Conservation (phyloP, 1,139 yeast species). For the Zygoascus sp. region DNA sequence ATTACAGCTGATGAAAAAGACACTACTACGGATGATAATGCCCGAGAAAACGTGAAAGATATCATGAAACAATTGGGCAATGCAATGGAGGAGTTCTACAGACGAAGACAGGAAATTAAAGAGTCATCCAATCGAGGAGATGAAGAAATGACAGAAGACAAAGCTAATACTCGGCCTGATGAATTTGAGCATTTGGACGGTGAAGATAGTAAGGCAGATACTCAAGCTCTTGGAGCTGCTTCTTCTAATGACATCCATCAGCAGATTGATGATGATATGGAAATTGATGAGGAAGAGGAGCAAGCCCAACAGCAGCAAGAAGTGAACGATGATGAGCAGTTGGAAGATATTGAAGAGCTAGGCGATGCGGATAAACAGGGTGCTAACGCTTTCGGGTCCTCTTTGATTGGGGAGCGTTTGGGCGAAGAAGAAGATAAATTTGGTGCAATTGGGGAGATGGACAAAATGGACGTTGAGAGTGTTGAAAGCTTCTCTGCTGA, state of each 20-base stretch:
- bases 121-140: constrained; percentile 34
- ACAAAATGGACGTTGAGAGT: constrained; percentile 13
- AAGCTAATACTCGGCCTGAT: constrained; percentile 64
- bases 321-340: constrained; percentile 27
- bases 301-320: constrained; percentile 40
- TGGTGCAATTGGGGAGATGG: constrained; percentile 32
- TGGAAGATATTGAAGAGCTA: constrained; percentile 21
- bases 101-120: constrained; percentile 79
- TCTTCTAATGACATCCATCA: constrained; percentile 68
- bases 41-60: constrained; percentile 71
- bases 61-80: constrained; percentile 86
- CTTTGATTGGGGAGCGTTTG: constrained; percentile 23
- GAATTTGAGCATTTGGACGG: constrained; percentile 92
- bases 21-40: constrained; percentile 47
- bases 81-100: constrained; percentile 83
- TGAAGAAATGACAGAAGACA: constrained; percentile 44
- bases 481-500: constrained; percentile 27
- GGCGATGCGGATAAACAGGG: constrained; percentile 22
- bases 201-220: constrained; percentile 60
- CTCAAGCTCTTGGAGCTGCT: constrained; percentile 93
- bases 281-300: constrained; percentile 56
- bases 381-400: background rate
- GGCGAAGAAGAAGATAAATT: constrained; percentile 39
- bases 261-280: constrained; percentile 74
- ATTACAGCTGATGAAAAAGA: constrained; percentile 26